Base-by-base conservation (phyloP, 2,329 filamentous ascomycete genomes). In the Colletotrichum cereale region DNA sequence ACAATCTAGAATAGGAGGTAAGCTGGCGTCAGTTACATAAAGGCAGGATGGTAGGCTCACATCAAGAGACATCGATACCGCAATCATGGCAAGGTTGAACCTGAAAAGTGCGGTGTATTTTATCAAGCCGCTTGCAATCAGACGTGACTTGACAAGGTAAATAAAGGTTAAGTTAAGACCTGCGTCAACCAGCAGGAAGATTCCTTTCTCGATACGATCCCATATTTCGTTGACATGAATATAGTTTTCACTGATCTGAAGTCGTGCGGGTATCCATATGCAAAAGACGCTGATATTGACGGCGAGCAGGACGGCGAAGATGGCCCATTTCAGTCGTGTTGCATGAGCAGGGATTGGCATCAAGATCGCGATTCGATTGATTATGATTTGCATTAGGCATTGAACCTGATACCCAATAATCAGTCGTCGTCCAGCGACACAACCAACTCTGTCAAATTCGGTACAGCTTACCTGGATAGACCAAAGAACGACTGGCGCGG, bases 301-400 rank as follows among this genome's bases (percentile, higher is more conserved):
- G 2, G 77, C 55, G 5, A 80, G 82, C 48, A 87, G 82, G 29
- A 85, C 42, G 21, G 75, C 40, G 10, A 85, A 79, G 14, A 83
- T 81, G 1, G 79, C 78, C 82, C 83, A 85, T 73, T 86, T 86
- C 34, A 87, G 74, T 18, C 76, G 78, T 2, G 73, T 67, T 4
- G 82, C 80, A 7, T 81, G 81, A 1, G 72, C 77, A 5, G 78
- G 79, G 57, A 83, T 78, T 21, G 82, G 78, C 29, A 84, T 80
- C 52, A 87, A 81, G 38, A 87, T 80, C 2, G 82, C 79, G 31
- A 86, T 83, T 44, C 86, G 83, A 72, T 87, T 87, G 75, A 86
- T 83, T 75, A 87, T 86, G 67, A 87, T 87, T 75, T 86, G 85
- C 78, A 86, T 83, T 2, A 87, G 78, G 31, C 85, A 80, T 61